Conservation (phyloP, 345 rosid genomes). For the Hibiscus mutabilis region DNA sequence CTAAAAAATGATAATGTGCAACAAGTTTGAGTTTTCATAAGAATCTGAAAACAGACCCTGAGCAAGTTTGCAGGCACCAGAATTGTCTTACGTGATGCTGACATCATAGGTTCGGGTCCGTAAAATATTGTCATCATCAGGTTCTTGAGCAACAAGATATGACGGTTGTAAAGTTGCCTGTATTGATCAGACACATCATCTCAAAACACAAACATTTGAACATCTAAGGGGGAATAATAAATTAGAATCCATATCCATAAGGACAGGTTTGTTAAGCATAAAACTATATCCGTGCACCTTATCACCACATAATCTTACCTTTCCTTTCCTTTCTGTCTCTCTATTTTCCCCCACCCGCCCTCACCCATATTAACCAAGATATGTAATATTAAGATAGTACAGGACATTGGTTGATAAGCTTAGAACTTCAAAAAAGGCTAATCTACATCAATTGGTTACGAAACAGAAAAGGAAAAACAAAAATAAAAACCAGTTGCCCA, state of each 20-base stretch:
- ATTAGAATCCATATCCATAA: not conserved
- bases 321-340: not conserved
- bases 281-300: not conserved
- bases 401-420: not conserved
- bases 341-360: not conserved
- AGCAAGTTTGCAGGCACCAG: not conserved
- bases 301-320: not conserved
- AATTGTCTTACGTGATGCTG: conserved; percentile 80
- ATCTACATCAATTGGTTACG: not conserved
- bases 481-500: not conserved
- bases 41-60: not conserved
- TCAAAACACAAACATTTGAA: not conserved
- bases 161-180: conserved; percentile 84
- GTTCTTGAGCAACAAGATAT: conserved; percentile 76
- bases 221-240: not conserved
- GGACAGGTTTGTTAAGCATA: not conserved
- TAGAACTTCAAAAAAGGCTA: not conserved
- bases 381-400: not conserved
- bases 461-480: not conserved
- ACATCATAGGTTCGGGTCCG: conserved; percentile 95
- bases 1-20: conserved; percentile 32
- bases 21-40: not conserved
- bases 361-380: not conserved
- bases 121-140: conserved; percentile 84
- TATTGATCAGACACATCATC: not conserved